Percentiles rank a stretch among this genome's conserved stretches.
phyloP scores from a whole-genome alignment of 495 filamentous ascomycete genomes.

The Tricharina praecox region DNA sequence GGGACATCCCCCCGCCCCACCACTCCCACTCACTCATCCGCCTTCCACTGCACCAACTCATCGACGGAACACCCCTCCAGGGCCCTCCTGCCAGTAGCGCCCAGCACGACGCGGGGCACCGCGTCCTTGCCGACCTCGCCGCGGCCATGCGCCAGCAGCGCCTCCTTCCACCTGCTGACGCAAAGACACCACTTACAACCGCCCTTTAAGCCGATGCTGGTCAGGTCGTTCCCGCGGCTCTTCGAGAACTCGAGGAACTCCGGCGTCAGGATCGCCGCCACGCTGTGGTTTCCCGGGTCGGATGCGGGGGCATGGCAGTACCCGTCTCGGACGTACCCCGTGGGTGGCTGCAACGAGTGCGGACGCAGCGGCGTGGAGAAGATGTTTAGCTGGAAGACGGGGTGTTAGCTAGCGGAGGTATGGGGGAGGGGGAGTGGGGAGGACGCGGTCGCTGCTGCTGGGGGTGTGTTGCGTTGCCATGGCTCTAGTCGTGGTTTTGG shows the following conservation, averaged over 20 bases:
- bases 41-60: not conserved
- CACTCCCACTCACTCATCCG: no score
- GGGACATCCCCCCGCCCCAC: no score
- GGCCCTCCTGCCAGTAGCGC: slow-evolving; percentile 36
- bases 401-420: not conserved
- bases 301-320: slow-evolving; percentile 36
- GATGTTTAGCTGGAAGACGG: slow-evolving; percentile 27
- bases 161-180: slow-evolving; percentile 38
- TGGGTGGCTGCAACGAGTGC: slow-evolving; percentile 40
- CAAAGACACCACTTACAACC: slow-evolving; percentile 48
- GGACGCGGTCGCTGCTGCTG: not conserved
- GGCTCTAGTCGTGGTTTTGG: not conserved
- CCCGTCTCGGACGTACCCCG: slow-evolving; percentile 43
- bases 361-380: slow-evolving; percentile 39
- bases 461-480: not conserved
- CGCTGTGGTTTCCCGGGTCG: slow-evolving; percentile 35
- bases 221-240: slow-evolving; percentile 40
- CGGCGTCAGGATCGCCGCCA: slow-evolving; percentile 38
- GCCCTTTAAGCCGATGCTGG: slow-evolving; percentile 34
- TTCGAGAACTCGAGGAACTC: slow-evolving; percentile 45
- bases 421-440: not conserved
- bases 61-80: slow-evolving; percentile 27
- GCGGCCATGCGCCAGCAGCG: slow-evolving; percentile 30
- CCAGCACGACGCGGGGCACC: slow-evolving; percentile 31
- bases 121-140: slow-evolving; percentile 22